Conservation (phyloP, 2,329 filamentous ascomycete genomes). For the Pyrenophora teres region DNA sequence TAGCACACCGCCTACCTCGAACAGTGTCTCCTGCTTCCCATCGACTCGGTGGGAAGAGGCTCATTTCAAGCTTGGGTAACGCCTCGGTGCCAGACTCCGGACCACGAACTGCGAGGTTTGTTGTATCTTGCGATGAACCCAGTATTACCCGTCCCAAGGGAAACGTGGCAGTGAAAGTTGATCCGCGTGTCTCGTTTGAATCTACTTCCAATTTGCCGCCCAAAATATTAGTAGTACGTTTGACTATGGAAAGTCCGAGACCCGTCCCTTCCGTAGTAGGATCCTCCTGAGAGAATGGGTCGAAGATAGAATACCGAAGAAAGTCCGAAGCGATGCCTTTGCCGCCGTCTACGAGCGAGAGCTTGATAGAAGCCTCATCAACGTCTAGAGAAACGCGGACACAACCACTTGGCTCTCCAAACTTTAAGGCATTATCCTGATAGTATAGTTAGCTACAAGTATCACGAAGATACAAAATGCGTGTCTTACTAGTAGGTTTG, state of each 20-base stretch:
- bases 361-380: neutral
- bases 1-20: neutral
- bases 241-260: constrained; percentile 13
- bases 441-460: neutral
- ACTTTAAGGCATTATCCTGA: constrained; percentile 10
- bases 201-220: constrained; percentile 4
- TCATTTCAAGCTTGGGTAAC: constrained; percentile 1
- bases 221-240: constrained; percentile 5
- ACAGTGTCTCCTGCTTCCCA: neutral
- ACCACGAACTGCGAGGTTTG: neutral
- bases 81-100: neutral
- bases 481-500: constrained; percentile 6
- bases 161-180: constrained; percentile 3
- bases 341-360: constrained; percentile 3
- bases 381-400: constrained; percentile 9
- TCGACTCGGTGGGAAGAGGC: constrained; percentile 2
- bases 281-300: constrained; percentile 11
- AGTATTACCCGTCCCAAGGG: neutral
- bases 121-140: neutral
- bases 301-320: constrained; percentile 8
- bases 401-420: constrained; percentile 1
- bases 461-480: no score
- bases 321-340: constrained; percentile 7
- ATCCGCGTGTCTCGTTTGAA: constrained; percentile 5
- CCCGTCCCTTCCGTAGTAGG: constrained; percentile 6